Percentiles rank a stretch among this genome's conserved stretches.
phyloP scores from a whole-genome alignment of 768 basidiomycete species.

The Obba rivulosa region DNA sequence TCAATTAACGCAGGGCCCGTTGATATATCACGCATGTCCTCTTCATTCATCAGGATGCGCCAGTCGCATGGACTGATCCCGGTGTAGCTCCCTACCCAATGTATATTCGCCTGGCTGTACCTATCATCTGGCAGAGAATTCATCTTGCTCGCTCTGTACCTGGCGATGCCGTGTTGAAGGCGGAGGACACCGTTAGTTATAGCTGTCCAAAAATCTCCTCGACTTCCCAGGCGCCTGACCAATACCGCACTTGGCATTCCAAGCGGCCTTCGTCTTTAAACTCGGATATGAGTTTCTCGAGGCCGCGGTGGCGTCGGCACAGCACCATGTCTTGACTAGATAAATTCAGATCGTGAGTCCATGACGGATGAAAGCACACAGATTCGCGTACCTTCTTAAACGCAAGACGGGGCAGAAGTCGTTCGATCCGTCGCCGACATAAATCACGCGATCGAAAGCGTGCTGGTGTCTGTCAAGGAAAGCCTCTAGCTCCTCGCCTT shows the following conservation, averaged over 20 bases:
- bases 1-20: not conserved
- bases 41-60: not conserved
- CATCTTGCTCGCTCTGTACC: not conserved
- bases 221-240: slow-evolving; percentile 95
- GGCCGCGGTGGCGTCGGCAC: slow-evolving; percentile 72
- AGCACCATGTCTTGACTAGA: slow-evolving; percentile 76
- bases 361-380: not conserved
- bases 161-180: no score
- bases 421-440: slow-evolving; percentile 92
- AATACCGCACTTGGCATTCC: slow-evolving; percentile 69
- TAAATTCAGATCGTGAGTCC: slow-evolving; percentile 1
- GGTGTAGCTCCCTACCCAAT: slow-evolving; percentile 4
- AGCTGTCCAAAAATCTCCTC: slow-evolving; percentile 65
- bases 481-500: slow-evolving; percentile 89
- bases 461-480: slow-evolving; percentile 62
- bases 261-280: slow-evolving; percentile 66
- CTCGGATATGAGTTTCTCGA: slow-evolving; percentile 70
- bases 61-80: slow-evolving; percentile 2
- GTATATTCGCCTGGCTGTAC: slow-evolving; percentile 8
- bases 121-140: slow-evolving; percentile 5
- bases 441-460: slow-evolving; percentile 73
- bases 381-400: slow-evolving; percentile 55
- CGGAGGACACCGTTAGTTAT: not conserved
- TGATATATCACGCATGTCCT: not conserved
- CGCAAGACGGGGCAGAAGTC: slow-evolving; percentile 92